Evolutionary conservation across 805 yeast genomes (phyloP).

Genomic region (Wickerhamiella siamensis): DNA sequence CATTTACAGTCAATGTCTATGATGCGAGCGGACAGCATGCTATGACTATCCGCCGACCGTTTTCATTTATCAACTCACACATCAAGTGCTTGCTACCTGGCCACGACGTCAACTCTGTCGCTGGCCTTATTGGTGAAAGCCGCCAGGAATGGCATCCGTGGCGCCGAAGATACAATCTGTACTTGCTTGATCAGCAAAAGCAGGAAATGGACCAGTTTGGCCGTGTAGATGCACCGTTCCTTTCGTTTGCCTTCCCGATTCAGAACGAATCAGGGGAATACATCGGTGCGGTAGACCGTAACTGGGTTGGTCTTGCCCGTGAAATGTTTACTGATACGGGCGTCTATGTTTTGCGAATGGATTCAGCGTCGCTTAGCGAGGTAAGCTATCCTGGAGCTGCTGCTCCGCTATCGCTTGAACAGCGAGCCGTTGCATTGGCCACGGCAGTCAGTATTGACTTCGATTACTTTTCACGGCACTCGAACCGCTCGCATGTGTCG

Average conservation of each 20-base stretch:
- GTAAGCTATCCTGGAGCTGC: slow-evolving; percentile 38
- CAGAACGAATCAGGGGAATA: slow-evolving; percentile 41
- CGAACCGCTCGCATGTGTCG: slow-evolving; percentile 27
- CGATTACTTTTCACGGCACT: slow-evolving; percentile 92
- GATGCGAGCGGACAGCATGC: slow-evolving; percentile 25
- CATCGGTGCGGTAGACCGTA: slow-evolving; percentile 70
- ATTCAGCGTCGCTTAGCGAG: slow-evolving; percentile 46
- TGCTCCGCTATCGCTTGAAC: slow-evolving; percentile 50
- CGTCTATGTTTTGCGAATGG: slow-evolving; percentile 76
- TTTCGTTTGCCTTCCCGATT: slow-evolving; percentile 78
- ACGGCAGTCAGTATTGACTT: slow-evolving; percentile 87
- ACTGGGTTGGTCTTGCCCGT: slow-evolving; percentile 90
- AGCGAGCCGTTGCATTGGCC: slow-evolving; percentile 74
- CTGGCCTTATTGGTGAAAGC: slow-evolving; percentile 59
- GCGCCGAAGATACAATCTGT: slow-evolving; percentile 79
- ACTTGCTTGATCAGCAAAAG: slow-evolving; percentile 26
- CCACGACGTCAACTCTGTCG: slow-evolving; percentile 28
- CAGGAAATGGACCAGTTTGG: slow-evolving; percentile 66
- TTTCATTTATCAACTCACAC: slow-evolving; percentile 78
- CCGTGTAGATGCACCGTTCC: slow-evolving; percentile 68
- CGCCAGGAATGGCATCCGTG: slow-evolving; percentile 91
- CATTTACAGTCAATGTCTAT: slow-evolving; percentile 32
- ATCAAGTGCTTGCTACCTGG: slow-evolving; percentile 57
- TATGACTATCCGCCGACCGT: slow-evolving; percentile 54
- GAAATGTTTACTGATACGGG: slow-evolving; percentile 93